Conservation (phyloP, 2,329 filamentous ascomycete genomes). For the Xylaria sp. region DNA sequence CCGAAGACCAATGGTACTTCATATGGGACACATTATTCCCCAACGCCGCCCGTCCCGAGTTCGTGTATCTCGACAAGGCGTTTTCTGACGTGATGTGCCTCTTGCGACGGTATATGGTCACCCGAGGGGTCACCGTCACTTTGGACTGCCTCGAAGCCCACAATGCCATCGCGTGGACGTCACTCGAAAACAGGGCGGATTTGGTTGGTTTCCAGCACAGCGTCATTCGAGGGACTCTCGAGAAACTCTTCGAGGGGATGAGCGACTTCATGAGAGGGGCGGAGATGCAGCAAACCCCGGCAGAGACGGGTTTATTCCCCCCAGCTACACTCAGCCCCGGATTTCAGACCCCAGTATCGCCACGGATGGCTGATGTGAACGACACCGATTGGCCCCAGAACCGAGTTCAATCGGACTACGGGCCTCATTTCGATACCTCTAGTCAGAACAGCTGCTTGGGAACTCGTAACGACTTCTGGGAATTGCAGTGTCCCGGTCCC, state of each 20-base stretch:
- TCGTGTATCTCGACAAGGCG: background rate
- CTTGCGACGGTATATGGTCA: conserved; percentile 2
- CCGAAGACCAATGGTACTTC: conserved; percentile 4
- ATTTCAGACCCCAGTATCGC: too few relatives aligned
- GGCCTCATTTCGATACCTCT: too few relatives aligned
- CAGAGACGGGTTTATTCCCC: background rate
- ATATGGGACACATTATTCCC: conserved; percentile 9
- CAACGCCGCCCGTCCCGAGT: background rate
- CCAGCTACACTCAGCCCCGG: too few relatives aligned
- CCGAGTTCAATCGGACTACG: too few relatives aligned
- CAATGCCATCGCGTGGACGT: background rate
- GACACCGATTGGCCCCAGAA: too few relatives aligned
- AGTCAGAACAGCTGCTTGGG: too few relatives aligned
- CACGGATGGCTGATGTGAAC: too few relatives aligned
- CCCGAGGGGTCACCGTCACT: background rate
- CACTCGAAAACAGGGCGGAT: background rate
- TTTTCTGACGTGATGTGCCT: conserved; percentile 10
- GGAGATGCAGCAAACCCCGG: background rate
- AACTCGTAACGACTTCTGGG: too few relatives aligned
- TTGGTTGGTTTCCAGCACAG: background rate
- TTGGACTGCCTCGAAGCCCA: background rate
- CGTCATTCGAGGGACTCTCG: background rate
- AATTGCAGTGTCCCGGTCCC: background rate
- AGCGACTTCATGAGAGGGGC: background rate
- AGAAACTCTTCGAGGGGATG: conserved; percentile 4